Evolutionary conservation across 257 asterid genomes (phyloP).

Genomic region (Fraxinus quadrangulata): DNA sequence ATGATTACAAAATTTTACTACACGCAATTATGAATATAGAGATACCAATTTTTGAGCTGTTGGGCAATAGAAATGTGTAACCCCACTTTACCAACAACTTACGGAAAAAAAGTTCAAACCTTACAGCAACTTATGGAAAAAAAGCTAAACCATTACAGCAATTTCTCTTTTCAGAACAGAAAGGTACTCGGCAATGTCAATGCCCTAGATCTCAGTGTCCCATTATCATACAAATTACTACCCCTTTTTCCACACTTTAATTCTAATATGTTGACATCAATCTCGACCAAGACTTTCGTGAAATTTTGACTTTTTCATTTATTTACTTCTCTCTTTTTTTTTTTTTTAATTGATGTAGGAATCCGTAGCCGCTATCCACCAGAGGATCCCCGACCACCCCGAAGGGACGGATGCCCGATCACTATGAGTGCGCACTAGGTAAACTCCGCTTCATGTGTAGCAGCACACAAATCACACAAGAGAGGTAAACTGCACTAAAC

Average conservation of each 20-base stretch:
- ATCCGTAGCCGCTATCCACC: too few relatives aligned
- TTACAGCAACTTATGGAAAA: slow-evolving; percentile 28
- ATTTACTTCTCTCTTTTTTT: too few relatives aligned
- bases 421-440: too few relatives aligned
- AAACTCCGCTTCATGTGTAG: too few relatives aligned
- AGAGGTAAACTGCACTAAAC: too few relatives aligned
- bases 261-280: slow-evolving; percentile 22
- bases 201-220: slow-evolving; percentile 63
- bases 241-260: slow-evolving; percentile 29
- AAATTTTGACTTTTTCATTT: too few relatives aligned
- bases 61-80: slow-evolving; percentile 41
- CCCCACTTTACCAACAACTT: slow-evolving; percentile 41
- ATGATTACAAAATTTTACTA: background rate
- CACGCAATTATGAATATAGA: slow-evolving; percentile 16
- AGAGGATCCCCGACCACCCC: too few relatives aligned
- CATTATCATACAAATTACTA: slow-evolving; percentile 41
- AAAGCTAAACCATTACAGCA: slow-evolving; percentile 34
- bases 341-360: too few relatives aligned
- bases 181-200: slow-evolving; percentile 58
- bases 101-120: slow-evolving; percentile 30
- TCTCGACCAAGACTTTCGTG: slow-evolving; percentile 23
- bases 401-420: too few relatives aligned
- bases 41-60: slow-evolving; percentile 35
- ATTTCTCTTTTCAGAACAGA: slow-evolving; percentile 37
- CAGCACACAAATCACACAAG: too few relatives aligned